Evolutionary conservation across 306 rosid species (phyloP), one percentile per base, ranked within the genome.

Genomic region (Malus asiatica): DNA sequence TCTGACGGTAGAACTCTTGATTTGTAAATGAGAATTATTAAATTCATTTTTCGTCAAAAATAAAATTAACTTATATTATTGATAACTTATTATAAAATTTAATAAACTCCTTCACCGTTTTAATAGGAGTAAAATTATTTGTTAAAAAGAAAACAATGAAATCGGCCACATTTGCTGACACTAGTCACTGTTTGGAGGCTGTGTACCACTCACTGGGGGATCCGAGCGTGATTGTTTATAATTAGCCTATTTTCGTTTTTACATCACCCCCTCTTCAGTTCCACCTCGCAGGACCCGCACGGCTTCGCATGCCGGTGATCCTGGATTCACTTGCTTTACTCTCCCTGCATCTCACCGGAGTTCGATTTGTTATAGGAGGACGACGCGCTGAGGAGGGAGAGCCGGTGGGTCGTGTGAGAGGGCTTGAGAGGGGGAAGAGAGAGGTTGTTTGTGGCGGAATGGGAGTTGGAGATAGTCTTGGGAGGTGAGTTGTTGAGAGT

Each of bases 341-440:
- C 97, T 14, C 25, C 90, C 6, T 19, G 85, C 6, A 89, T 92
- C 78, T 95, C 99, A 0, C 57, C 92, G 62, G 97, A 90, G 61
- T 95, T 95, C 75, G 97, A 95, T 84, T 33, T 95, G 96, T 71
- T 92, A 64, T 90, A 88, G 78, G 99, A 92, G 72, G 99, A 92
- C 3, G 99, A 95, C 79, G 99, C 99, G 15, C 84, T 95, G 3
- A 81, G 99, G 44, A 8, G 44, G 44, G 11, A 40, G 44, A 74
- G 70, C 11, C 44, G 44, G 44, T 40, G 44, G 44, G 44, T 40
- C 44, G 3, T 40, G 44, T 40, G 85, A 48, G 53, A 90, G 90
- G 22, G 86, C 42, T 38, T 87, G 55, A 15, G 86, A 63, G 2
- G 90, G 87, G 44, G 87, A 71, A 4, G 86, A 7, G 20, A 61